Conservation (phyloP, 768 basidiomycete species). For the Rhizopogon roseolus region DNA sequence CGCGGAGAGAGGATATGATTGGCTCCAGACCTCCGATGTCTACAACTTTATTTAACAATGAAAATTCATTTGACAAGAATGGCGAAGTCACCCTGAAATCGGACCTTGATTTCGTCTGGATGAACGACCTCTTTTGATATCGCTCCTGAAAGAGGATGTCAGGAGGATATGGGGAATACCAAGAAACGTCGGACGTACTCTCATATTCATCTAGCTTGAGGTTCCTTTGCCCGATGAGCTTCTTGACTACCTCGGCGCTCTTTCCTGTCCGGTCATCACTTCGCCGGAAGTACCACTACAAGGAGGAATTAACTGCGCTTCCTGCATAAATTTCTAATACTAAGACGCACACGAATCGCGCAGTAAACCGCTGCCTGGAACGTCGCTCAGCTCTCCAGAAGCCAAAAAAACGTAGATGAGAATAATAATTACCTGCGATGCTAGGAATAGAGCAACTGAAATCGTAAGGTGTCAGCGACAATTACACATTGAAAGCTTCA, state of each 20-base stretch:
- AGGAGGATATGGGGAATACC: neutral
- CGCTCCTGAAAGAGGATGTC: constrained; percentile 42
- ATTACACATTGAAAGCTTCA: neutral
- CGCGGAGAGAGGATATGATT: constrained; percentile 85
- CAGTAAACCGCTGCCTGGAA: neutral
- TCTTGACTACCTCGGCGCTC: neutral
- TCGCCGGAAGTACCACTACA: neutral
- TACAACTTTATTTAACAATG: constrained; percentile 12
- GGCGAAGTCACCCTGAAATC: constrained; percentile 57
- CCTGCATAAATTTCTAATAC: neutral
- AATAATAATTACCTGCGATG: neutral
- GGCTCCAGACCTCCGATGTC: constrained; percentile 93
- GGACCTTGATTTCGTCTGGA: constrained; percentile 79
- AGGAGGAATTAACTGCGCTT: neutral
- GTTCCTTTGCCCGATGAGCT: constrained; percentile 48
- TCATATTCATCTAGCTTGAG: constrained; percentile 90
- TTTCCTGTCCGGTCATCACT: neutral
- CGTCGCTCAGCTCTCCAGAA: neutral
- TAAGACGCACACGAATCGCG: neutral
- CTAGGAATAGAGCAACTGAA: neutral
- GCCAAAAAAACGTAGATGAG: neutral
- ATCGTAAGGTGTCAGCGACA: neutral
- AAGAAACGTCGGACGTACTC: constrained; percentile 41
- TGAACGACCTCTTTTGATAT: constrained; percentile 93
- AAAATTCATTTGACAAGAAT: neutral